Evolutionary conservation across 768 basidiomycete genomes (phyloP).

Genomic region (Scleroderma bovista): DNA sequence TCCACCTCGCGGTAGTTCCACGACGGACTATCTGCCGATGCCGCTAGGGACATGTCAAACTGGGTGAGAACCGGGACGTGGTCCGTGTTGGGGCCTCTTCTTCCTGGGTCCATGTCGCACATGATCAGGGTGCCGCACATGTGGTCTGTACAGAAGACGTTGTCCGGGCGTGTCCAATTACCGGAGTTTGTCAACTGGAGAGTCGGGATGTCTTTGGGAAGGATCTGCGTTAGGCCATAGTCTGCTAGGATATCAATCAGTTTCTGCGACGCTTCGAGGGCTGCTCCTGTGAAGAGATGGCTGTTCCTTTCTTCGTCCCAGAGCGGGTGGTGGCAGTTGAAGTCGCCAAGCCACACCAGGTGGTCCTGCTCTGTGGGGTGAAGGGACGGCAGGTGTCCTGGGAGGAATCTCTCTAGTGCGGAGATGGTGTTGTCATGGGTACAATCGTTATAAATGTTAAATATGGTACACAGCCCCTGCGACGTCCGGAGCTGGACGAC

Average conservation of each 20-base stretch:
- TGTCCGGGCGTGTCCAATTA: slow-evolving; percentile 7
- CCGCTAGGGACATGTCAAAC: neutral
- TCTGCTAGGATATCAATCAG: slow-evolving; percentile 5
- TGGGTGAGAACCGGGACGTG: neutral
- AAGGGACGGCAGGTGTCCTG: neutral
- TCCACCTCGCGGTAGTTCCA: neutral
- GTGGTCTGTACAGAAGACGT: slow-evolving; percentile 6
- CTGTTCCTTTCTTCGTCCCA: slow-evolving; percentile 14
- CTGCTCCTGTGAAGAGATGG: slow-evolving; percentile 6
- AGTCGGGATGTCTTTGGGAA: slow-evolving; percentile 5
- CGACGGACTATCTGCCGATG: neutral
- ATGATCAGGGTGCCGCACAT: no score
- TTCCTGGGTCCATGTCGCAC: no score
- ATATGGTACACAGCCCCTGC: neutral
- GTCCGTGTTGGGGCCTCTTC: neutral
- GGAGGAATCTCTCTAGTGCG: neutral
- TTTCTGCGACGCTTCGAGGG: neutral
- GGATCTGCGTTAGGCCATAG: slow-evolving; percentile 3
- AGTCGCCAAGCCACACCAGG: slow-evolving; percentile 20
- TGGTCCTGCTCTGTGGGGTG: neutral
- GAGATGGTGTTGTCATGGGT: neutral
- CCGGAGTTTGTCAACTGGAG: neutral
- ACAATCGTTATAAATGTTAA: slow-evolving; percentile 9
- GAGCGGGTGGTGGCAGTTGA: slow-evolving; percentile 21
- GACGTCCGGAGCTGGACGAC: neutral